phyloP scores from a whole-genome alignment of 1,284 basidiomycete genomes.

The Microbotryum lychnidis-dioicae region DNA sequence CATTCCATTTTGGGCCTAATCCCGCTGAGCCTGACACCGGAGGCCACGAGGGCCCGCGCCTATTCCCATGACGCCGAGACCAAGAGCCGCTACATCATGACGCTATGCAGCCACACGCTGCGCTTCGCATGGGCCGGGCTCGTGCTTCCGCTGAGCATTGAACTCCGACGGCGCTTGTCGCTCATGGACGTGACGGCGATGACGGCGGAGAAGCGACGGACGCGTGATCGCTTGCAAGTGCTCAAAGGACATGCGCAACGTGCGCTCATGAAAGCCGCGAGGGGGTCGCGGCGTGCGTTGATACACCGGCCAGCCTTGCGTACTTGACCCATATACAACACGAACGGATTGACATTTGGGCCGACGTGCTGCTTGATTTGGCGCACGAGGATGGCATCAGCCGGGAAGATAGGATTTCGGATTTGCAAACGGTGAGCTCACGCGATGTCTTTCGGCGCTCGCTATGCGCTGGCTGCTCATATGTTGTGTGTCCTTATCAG shows the following conservation, averaged over 20 bases:
- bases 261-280: constrained; percentile 18
- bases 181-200: constrained; percentile 5
- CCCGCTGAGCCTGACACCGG: constrained; percentile 19
- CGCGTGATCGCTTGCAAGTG: constrained; percentile 14
- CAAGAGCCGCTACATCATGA: constrained; percentile 12
- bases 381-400: constrained; percentile 20
- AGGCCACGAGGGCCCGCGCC: constrained; percentile 19
- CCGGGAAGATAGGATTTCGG: constrained; percentile 6
- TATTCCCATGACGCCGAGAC: constrained; percentile 11
- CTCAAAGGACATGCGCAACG: constrained; percentile 10
- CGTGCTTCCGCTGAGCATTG: constrained; percentile 18
- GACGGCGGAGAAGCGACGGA: constrained; percentile 6
- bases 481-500: neutral
- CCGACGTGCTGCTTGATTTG: constrained; percentile 12
- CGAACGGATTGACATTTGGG: constrained; percentile 23
- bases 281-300: constrained; percentile 24
- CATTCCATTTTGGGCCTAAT: constrained; percentile 19
- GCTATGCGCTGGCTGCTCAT: neutral
- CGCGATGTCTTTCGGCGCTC: constrained; percentile 3
- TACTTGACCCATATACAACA: constrained; percentile 18
- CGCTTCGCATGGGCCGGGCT: constrained; percentile 24
- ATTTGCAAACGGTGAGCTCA: constrained; percentile 2
- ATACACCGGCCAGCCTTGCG: constrained; percentile 19
- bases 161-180: constrained; percentile 11
- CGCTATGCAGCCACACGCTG: neutral